Evolutionary conservation across 1,284 basidiomycete species (phyloP).

Genomic region (Rhodotorula sp.): DNA sequence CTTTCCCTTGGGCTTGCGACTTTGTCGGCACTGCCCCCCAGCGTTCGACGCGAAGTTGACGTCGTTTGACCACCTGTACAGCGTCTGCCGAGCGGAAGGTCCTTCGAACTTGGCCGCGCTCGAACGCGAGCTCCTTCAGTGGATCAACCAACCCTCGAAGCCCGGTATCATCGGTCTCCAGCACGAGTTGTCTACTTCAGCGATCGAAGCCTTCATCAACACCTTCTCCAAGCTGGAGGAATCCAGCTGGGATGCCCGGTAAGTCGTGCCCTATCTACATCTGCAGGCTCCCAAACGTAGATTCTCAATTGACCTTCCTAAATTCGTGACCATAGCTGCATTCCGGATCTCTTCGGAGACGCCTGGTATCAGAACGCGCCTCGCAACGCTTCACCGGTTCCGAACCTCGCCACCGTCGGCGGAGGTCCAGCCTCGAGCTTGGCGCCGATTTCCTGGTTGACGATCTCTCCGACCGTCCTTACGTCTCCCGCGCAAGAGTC

Average conservation of each 20-base stretch:
- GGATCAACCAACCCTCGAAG: slow-evolving; percentile 10
- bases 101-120: slow-evolving; percentile 16
- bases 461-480: background rate
- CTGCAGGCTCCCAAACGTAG: background rate
- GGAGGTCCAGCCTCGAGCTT: background rate
- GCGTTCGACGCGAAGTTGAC: background rate
- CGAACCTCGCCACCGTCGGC: background rate
- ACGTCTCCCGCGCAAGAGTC: too few relatives aligned
- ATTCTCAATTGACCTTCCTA: background rate
- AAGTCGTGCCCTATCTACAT: background rate
- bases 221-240: slow-evolving; percentile 55
- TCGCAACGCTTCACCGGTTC: background rate
- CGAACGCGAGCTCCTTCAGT: slow-evolving; percentile 12
- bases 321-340: background rate
- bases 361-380: slow-evolving; percentile 1
- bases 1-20: background rate
- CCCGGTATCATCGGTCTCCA: slow-evolving; percentile 63
- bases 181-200: slow-evolving; percentile 69
- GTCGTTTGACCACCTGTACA: background rate
- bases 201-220: slow-evolving; percentile 67
- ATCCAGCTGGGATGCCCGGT: slow-evolving; percentile 29
- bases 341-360: slow-evolving; percentile 3
- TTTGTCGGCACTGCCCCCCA: too few relatives aligned
- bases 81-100: slow-evolving; percentile 9
- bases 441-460: background rate